These are phyloP conservation scores for Calonectria hawksworthii DNA, from an alignment of 2,329 filamentous ascomycete species.

Conservation along the genomic window DNA sequence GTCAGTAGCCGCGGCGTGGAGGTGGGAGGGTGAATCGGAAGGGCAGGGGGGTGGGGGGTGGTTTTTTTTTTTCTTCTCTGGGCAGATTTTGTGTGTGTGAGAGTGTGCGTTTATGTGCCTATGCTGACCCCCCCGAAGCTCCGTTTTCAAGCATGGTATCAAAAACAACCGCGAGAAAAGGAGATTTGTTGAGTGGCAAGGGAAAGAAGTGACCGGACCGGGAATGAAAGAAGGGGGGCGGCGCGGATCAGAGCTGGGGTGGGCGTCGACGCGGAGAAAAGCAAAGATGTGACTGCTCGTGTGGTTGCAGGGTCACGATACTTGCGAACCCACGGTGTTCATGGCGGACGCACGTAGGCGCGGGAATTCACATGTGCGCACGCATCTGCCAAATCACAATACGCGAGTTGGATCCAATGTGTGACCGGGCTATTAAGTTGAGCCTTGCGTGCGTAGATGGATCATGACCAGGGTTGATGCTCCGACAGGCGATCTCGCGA, in stretches of 20 bases:
- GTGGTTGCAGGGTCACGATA: conserved; percentile 30
- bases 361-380: conserved; percentile 29
- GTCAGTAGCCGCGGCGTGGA: neutral
- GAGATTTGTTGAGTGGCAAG: conserved; percentile 31
- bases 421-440: neutral
- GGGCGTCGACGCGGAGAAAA: conserved; percentile 35
- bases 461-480: conserved; percentile 37
- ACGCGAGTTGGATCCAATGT: neutral
- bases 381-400: neutral
- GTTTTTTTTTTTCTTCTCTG: neutral
- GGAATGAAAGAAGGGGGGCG: neutral
- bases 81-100: neutral
- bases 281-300: conserved; percentile 43
- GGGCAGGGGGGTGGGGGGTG: neutral
- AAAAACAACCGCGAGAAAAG: conserved; percentile 19
- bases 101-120: neutral
- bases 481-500: conserved; percentile 14
- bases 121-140: conserved; percentile 8
- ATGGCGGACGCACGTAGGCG: conserved; percentile 22
- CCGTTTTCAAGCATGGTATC: conserved; percentile 23
- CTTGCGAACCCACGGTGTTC: conserved; percentile 30
- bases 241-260: neutral
- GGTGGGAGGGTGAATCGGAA: neutral
- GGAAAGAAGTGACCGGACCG: conserved; percentile 27
- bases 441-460: conserved; percentile 12